Base-by-base conservation (phyloP, 2,329 filamentous ascomycete genomes). In the Botrytis deweyae region DNA sequence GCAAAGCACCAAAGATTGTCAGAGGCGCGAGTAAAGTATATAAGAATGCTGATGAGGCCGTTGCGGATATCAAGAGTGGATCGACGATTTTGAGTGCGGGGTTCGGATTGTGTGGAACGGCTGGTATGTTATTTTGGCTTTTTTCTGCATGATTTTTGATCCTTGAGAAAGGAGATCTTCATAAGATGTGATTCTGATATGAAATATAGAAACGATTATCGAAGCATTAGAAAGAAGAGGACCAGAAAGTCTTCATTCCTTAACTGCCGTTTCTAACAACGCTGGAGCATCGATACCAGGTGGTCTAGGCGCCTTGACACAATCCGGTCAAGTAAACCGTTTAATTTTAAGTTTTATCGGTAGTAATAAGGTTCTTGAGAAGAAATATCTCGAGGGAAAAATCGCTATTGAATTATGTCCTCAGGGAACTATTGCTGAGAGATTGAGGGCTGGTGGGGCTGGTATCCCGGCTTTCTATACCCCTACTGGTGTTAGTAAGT, bases 401-500 rank as follows among this genome's bases (percentile, higher is more conserved):
- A 88, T 94, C 77, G 89, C 90, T 16, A 86, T 94, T 74, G 91
- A 94, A 82, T 84, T 94, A 69, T 93, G 91, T 72, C 92, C 92
- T 0, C 92, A 94, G 78, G 92, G 92, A 20, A 92, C 91, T 0
- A 84, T 93, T 61, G 91, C 90, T 0, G 91, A 93, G 84, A 86
- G 91, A 76, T 87, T 93, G 78, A 86, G 91, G 62, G 91, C 91
- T 5, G 92, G 88, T 1, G 92, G 92, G 6, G 90, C 91, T 36
- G 92, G 92, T 18, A 93, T 94, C 67, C 91, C 92, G 2, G 92
- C 92, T 0, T 94, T 95, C 80, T 95, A 90, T 79, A 94, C 93
- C 0, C 90, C 92, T 0, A 93, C 92, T 0, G 92, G 89, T 74
- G 89, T 88, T 59, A 86, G 88, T 88, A 84, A 79, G 86, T 85